A percentile compares a stretch with the other conserved stretches of the same genome.
Conservation (phyloP, 345 rosid species). For the Draba incana region DNA sequence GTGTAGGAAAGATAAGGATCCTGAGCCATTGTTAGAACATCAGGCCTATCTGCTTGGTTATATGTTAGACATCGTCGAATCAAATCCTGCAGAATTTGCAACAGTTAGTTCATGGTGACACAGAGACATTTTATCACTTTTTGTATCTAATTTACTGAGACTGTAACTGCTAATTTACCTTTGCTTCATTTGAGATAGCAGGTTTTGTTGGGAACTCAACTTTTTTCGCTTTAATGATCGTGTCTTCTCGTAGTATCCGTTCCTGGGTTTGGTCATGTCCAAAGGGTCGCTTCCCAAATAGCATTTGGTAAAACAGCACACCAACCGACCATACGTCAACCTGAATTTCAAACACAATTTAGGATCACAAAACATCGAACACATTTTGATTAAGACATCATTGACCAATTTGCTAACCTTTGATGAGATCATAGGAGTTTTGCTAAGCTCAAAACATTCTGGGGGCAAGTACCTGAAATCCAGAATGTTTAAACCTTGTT, state of each 20-base stretch:
- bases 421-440: slow-evolving; percentile 90
- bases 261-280: slow-evolving; percentile 99
- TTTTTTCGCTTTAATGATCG: slow-evolving; percentile 92
- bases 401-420: slow-evolving; percentile 59
- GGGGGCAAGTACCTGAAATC: slow-evolving; percentile 92
- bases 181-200: slow-evolving; percentile 87
- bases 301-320: slow-evolving; percentile 91
- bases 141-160: slow-evolving; percentile 28
- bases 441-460: slow-evolving; percentile 96
- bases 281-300: slow-evolving; percentile 91
- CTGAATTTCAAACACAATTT: slow-evolving; percentile 46
- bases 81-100: slow-evolving; percentile 62
- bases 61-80: slow-evolving; percentile 90
- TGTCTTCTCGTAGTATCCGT: slow-evolving; percentile 90
- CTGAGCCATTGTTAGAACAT: slow-evolving; percentile 80
- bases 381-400: slow-evolving; percentile 12
- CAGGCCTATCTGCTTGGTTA: slow-evolving; percentile 88
- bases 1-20: slow-evolving; percentile 81
- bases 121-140: not conserved
- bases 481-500: slow-evolving; percentile 12
- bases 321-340: slow-evolving; percentile 99
- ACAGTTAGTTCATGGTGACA: slow-evolving; percentile 19
- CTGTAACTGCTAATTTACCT: slow-evolving; percentile 51
- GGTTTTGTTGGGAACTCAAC: slow-evolving; percentile 97
- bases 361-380: slow-evolving; percentile 3